These are phyloP conservation scores for Ambrosiella beaveri DNA, from an alignment of 2,329 filamentous ascomycete species.

Conservation along the genomic window DNA sequence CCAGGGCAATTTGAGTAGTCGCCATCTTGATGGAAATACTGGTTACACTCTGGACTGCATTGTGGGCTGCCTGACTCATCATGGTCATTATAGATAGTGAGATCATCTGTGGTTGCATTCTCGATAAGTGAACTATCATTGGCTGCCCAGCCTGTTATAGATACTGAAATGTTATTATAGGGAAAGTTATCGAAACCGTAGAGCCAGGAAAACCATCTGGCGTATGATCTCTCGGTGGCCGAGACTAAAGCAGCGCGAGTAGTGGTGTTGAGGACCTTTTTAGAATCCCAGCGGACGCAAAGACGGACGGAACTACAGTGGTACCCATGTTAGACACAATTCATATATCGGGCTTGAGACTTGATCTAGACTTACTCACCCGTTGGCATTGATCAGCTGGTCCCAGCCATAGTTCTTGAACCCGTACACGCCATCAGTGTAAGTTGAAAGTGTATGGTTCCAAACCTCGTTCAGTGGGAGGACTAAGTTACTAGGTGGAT, in stretches of 20 bases:
- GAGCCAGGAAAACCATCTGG: constrained; percentile 26
- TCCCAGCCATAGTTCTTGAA: constrained; percentile 23
- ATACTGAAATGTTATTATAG: constrained; percentile 22
- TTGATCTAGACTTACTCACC: constrained; percentile 14
- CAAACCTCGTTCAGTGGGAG: constrained; percentile 19
- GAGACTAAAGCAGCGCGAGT: constrained; percentile 23
- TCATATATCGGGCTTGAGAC: too few species aligned
- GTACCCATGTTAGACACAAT: background rate
- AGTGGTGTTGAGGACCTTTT: constrained; percentile 20
- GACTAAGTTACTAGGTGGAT: constrained; percentile 17
- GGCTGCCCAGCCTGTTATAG: constrained; percentile 28
- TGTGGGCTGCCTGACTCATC: constrained; percentile 25
- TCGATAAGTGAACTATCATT: constrained; percentile 22
- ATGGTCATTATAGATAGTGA: constrained; percentile 24
- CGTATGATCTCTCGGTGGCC: constrained; percentile 21
- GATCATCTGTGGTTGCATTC: constrained; percentile 20
- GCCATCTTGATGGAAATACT: constrained; percentile 28
- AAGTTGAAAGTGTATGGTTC: constrained; percentile 19
- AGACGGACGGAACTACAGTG: constrained; percentile 18
- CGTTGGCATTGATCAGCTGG: constrained; percentile 18
- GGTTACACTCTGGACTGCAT: constrained; percentile 25
- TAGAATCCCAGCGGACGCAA: constrained; percentile 29
- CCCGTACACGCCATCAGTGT: constrained; percentile 15
- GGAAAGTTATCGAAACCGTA: constrained; percentile 28
- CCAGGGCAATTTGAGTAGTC: constrained; percentile 25